Evolutionary conservation across 129 eudicot genomes (phyloP), one percentile per base, ranked within the genome.

Genomic region (Artemisia tridentata): DNA sequence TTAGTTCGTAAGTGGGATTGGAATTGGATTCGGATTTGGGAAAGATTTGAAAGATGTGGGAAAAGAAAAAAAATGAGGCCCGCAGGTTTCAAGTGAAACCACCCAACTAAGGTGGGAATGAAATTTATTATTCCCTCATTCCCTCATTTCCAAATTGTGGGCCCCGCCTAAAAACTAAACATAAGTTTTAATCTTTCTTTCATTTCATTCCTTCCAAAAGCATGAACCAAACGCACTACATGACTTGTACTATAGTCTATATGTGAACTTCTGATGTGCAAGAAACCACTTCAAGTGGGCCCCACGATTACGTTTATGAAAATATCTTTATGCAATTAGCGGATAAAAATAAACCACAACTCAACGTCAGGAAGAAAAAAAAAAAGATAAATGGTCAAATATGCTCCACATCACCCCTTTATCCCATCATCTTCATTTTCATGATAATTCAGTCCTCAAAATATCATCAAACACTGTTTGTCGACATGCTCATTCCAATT

Each of bases 251-350:
- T 4, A 6, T 52, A n/a, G 0, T 15, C 8, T n/a, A 15, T 19
- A 56, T 20, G 11, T 20, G 10, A 55, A 56, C 55, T 45, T 69
- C 1, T 31, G 0, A 56, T 70, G 75, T 71, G 38, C 27, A 71
- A 57, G 75, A 31, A 71, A 71, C 51, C 57, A 71, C 45, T 71
- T 21, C 56, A 21, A n/a, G 43, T 21, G 57, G 53, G 53, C 1
- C 67, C 68, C 2, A 14, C 47, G 67, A 54, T 57, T 67, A 45
- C 58, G n/a, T 72, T 45, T 43, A 56, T n/a, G 12, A 59, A 11
- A 25, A 59, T 59, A 72, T 61, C 63, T 72, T 68, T 46, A 20
- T 72, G 38, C 68, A 56, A 20, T 72, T 69, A 45, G 50, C 76
- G 76, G 47, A 46, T 67, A 25, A 13, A 6, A 72, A 72, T 72